Base-by-base conservation (phyloP, 495 filamentous ascomycete genomes). In the Venustampulla echinocandica region DNA sequence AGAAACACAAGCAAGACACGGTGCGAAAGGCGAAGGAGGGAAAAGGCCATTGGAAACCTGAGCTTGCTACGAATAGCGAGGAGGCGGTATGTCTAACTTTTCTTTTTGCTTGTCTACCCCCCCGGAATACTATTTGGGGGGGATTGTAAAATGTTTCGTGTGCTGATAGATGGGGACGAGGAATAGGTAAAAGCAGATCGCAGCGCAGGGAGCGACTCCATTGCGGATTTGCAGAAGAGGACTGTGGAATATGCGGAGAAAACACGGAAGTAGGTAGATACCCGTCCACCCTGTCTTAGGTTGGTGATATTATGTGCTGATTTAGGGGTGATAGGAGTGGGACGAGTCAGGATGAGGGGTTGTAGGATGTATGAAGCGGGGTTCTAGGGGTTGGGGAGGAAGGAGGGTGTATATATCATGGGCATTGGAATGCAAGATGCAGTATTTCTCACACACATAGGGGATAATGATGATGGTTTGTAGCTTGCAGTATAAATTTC, bases 21-120 rank as follows among this genome's bases (percentile, higher is more conserved):
- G 50, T 94, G 44, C 64, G 71, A 57, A 80, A 81, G 67, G 72
- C 79, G 42, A 85, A 85, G 66, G 67, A 77, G 10, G 89, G 89
- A 17, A 80, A 82, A 63, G 84, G 70, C 10, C 74, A 87, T 53
- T 94, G 89, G 89, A 84, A 84, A 63, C 68, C 79, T 15, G 81
- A 85, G 59, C 64, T 95, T 44, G 85, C 85, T 4, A 85, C 78
- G 48, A 76, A 85, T 60, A 87, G 81, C 56, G 89, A 95, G 71
- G 80, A 81, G 52, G 79, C 79, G 57, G 79, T 95, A 52, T 69
- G 69, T 66, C 10, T 37, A 20, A 21, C 27, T 13, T 15, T 36
- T 17, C 36, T 36, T n/a, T n/a, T n/a, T n/a, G n/a, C n/a, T n/a
- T n/a, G n/a, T n/a, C n/a, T n/a, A n/a, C n/a, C n/a, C n/a, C n/a